Evolutionary conservation across 176 grass and related monocot species (phyloP).

Genomic region (Chloris gayana): DNA sequence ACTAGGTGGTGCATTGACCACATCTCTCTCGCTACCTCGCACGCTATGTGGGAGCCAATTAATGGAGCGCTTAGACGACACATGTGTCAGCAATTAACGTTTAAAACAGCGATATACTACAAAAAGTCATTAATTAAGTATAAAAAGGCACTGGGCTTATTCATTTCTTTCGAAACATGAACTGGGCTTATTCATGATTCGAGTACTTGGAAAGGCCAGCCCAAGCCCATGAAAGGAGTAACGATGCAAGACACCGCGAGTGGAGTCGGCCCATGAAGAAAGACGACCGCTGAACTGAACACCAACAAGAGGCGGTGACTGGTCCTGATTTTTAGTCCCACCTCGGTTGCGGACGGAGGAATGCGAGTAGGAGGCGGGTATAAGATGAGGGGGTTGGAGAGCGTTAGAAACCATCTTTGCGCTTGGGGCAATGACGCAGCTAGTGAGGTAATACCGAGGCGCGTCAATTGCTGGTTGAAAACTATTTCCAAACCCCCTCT

Average conservation of each 20-base stretch:
- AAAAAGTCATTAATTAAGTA: neutral
- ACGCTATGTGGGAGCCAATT: neutral
- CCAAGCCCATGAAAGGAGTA: neutral
- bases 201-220: neutral
- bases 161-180: too few species aligned
- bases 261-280: neutral
- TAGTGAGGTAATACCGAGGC: slow-evolving; percentile 69
- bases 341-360: neutral
- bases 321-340: slow-evolving; percentile 29
- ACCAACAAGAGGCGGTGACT: neutral
- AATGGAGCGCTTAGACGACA: neutral
- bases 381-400: neutral
- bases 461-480: slow-evolving; percentile 95
- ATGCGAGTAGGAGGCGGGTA: rapidly evolving
- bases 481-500: slow-evolving; percentile 87
- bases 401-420: slow-evolving; percentile 26
- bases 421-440: slow-evolving; percentile 91
- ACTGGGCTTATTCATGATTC: neutral
- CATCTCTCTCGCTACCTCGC: neutral
- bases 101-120: neutral
- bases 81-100: too few species aligned
- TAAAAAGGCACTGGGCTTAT: neutral
- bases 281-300: neutral
- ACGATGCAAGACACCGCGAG: neutral
- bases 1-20: neutral